These are phyloP conservation scores for Aureobasidium melanogenum DNA, from an alignment of 2,329 filamentous ascomycete genomes.

Conservation along the genomic window DNA sequence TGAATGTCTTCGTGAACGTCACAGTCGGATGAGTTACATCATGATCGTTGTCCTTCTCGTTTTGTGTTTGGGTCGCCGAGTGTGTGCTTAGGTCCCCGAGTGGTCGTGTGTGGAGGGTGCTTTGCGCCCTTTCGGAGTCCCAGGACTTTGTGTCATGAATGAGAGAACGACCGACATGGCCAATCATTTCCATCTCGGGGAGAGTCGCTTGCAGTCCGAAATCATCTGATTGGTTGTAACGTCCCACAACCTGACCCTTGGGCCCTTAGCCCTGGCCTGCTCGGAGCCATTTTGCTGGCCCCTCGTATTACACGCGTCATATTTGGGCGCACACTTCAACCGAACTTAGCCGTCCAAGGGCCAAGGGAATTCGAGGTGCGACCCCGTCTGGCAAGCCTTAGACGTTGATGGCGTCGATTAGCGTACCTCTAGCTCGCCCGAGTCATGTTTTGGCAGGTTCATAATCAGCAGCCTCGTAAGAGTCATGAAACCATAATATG, in stretches of 20 bases:
- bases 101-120: neutral
- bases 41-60: neutral
- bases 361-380: neutral
- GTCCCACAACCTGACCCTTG: neutral
- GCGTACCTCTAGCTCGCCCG: neutral
- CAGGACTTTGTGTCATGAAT: neutral
- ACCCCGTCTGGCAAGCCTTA: slow-evolving; percentile 6
- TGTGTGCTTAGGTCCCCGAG: neutral
- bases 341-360: neutral
- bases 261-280: neutral
- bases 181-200: slow-evolving; percentile 2
- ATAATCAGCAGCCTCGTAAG: neutral
- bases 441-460: slow-evolving; percentile 9
- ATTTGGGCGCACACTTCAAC: neutral
- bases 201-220: neutral
- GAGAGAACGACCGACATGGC: neutral
- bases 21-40: neutral
- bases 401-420: slow-evolving; percentile 1
- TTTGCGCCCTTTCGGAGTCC: neutral
- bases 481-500: neutral
- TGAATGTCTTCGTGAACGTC: neutral
- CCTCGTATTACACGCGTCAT: slow-evolving; percentile 2
- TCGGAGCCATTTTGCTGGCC: neutral
- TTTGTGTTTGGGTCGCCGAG: neutral
- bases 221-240: neutral